Base-by-base conservation (phyloP, 306 rosid genomes). In the Alnus rubra region DNA sequence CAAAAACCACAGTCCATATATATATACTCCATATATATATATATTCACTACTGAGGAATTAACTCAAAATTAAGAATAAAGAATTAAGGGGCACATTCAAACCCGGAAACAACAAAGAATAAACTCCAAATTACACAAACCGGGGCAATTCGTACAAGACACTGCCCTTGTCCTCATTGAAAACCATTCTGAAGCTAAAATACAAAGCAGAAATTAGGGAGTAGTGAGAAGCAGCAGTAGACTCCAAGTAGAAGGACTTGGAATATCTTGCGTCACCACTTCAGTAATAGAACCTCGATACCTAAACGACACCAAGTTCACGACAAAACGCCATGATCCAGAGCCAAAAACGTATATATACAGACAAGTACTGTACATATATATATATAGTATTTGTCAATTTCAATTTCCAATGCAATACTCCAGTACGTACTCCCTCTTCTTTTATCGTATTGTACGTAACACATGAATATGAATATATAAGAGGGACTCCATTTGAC, bases 291-390 rank as follows among this genome's bases (percentile, higher is more conserved):
- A 74, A 79, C 91, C 86, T 79, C 74, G 78, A 80, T 74, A 18
- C 86, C 88, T 58, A 80, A 78, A 85, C 78, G 89, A 86, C 89
- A 84, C 70, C 0, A 48, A 33, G 69, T 83, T 84, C 49, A 52
- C 18, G 88, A 89, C 97, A 84, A 78, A 71, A 75, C 60, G 53
- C 86, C 84, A 77, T 53, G 80, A 77, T 84, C 86, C 82, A 80
- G 39, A 80, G 74, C 81, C 80, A 56, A 69, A 82, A 73, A n/a
- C 42, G 73, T 74, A 11, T 56, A 54, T 60, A 77, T 33, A 37
- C 60, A 6, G 18, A 42, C 49, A 75, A 72, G 9, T 31, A 23
- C 28, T 23, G 53, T n/a, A 59, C 55, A 1, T 45, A 12, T 59
- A n/a, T n/a, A n/a, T n/a, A 4, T 74, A 30, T 15, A 0, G 44